Percentiles rank a stretch among this genome's conserved stretches.
phyloP scores from a whole-genome alignment of 225 moss, liverwort and hornwort species.

The Thuidium tamariscinum region DNA sequence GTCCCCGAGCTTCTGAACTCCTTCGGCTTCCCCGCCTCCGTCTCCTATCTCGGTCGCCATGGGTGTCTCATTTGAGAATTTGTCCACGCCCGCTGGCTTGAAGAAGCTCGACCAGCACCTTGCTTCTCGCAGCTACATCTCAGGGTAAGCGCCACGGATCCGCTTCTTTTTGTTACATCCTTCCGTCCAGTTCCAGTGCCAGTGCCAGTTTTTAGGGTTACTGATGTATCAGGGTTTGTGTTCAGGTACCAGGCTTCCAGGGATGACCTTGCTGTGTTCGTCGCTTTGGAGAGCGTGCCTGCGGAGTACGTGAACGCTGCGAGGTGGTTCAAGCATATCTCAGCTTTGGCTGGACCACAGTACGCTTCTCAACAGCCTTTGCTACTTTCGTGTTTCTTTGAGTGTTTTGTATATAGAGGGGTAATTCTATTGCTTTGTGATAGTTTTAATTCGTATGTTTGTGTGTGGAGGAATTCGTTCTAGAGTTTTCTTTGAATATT shows the following conservation, averaged over 20 bases:
- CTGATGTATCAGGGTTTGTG: neutral
- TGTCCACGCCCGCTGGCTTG: conserved; percentile 39
- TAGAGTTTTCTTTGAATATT: no score
- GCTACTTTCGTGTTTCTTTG: no score
- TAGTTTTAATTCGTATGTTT: neutral
- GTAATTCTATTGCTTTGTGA: neutral
- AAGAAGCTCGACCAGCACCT: conserved; percentile 58
- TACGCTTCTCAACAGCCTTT: neutral
- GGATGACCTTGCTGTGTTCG: conserved; percentile 63
- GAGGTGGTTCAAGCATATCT: conserved; percentile 71
- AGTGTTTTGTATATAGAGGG: no score
- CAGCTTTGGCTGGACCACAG: conserved; percentile 54
- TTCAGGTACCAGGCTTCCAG: conserved; percentile 58
- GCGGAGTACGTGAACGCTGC: conserved; percentile 47
- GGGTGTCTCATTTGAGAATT: conserved; percentile 29
- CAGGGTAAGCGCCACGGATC: conserved; percentile 14
- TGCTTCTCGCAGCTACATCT: conserved; percentile 44
- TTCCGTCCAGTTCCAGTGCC: no score
- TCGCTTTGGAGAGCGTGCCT: conserved; percentile 35
- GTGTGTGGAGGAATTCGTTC: neutral
- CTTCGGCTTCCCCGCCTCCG: neutral
- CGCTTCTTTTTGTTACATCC: no score
- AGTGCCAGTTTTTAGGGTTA: neutral
- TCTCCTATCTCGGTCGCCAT: neutral
- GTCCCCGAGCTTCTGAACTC: neutral